These are phyloP conservation scores for Umbelopsis sp. DNA, from an alignment of 192 early-diverging fungal genomes.

Conservation along the genomic window DNA sequence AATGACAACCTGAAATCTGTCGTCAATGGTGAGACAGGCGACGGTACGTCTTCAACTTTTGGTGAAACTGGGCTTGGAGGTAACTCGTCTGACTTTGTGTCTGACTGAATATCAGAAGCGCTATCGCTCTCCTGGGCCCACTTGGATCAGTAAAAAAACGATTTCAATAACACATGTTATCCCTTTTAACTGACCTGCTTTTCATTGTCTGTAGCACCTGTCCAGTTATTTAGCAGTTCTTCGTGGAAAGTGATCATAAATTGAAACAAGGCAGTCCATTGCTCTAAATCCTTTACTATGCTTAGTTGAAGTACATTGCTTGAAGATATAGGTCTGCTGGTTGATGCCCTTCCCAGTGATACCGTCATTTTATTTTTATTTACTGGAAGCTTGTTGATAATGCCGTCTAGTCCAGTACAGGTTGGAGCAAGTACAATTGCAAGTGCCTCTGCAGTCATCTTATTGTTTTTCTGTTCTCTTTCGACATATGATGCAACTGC, in stretches of 20 bases:
- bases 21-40: neutral
- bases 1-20: neutral
- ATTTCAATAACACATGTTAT: neutral
- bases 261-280: conserved; percentile 8
- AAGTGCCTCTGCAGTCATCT: conserved; percentile 7
- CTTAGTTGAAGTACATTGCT: neutral
- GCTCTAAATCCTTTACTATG: conserved; percentile 4
- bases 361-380: neutral
- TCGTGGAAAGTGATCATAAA: conserved; percentile 4
- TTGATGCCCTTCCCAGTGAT: neutral
- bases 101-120: neutral
- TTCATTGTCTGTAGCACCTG: neutral
- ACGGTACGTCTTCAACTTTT: neutral
- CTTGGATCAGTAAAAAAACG: neutral
- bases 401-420: neutral
- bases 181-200: neutral
- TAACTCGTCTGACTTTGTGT: neutral
- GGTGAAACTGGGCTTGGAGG: neutral
- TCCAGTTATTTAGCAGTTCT: neutral
- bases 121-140: neutral
- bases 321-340: neutral
- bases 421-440: conserved; percentile 9
- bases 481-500: neutral
- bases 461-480: neutral
- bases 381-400: neutral